Base-by-base conservation (phyloP, 768 basidiomycete species). In the Mycena venus region DNA sequence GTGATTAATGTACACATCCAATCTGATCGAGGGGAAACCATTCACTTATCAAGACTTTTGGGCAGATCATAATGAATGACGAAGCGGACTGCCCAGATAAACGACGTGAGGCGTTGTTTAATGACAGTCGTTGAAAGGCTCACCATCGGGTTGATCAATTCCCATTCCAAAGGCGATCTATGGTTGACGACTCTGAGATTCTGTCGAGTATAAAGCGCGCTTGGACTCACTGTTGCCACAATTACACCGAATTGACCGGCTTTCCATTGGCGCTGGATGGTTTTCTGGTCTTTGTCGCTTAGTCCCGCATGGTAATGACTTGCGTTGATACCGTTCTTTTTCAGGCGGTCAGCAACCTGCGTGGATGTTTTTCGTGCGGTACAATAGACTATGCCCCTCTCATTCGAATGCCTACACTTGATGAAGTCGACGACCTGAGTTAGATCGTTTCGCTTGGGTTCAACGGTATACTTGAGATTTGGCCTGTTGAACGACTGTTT, bases 81-180 rank as follows among this genome's bases (percentile, higher is more conserved):
- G 29, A 67, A 68, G 1, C 72, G 58, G 5, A 73, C 72, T 73
- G 9, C n/a, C 40, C 3, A 15, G 15, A 17, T 11, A 38, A 31
- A 31, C 3, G 53, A 21, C 21, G n/a, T 10, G 6, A 32, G 29
- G 9, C 11, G 61, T 17, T 21, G 19, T n/a, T 7, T 2, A 1
- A n/a, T 10, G 11, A n/a, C 3, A 36, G 2, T 2, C 40, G n/a
- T 25, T 36, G n/a, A 38, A 34, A 17, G 25, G 4, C 40, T 4
- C 25, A 89, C 88, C 89, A 68, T 90, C 84, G 2, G 85, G 73
- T 75, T 93, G 92, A 81, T 93, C 90, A 62, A 93, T 91, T 0
- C 94, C 93, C 92, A 95, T 93, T 17, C 93, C 94, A 77, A 95
- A 94, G 0, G 92, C 92, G 62, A 91, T 85, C 92, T 92, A 73